Conservation (phyloP, 768 basidiomycete species). For the Gymnopilus junonius region DNA sequence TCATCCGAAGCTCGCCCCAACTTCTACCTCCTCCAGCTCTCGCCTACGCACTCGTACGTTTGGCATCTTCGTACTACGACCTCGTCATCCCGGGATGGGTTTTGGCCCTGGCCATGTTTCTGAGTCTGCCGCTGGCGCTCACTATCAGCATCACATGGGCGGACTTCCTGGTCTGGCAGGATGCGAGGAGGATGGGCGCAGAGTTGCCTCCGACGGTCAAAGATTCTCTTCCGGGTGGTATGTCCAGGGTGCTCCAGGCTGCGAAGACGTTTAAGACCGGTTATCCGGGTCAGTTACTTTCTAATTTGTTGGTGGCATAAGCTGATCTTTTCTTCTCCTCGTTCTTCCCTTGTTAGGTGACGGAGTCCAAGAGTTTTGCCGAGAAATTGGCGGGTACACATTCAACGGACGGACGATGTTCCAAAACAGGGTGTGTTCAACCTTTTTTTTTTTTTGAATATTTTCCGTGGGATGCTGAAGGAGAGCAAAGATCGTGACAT, state of each 20-base stretch:
- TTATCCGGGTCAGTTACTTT: conserved; percentile 37
- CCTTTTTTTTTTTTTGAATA: conserved; percentile 30
- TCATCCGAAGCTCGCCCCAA: conserved; percentile 21
- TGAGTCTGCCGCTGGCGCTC: conserved; percentile 24
- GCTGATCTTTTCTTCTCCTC: conserved; percentile 12
- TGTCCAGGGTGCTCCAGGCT: conserved; percentile 12
- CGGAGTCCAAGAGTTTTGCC: conserved; percentile 1
- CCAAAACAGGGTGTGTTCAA: conserved; percentile 28
- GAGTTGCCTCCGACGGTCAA: conserved; percentile 20
- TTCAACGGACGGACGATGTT: conserved; percentile 28
- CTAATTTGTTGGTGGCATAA: conserved; percentile 19
- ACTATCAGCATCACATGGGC: conserved; percentile 16
- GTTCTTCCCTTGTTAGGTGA: conserved; percentile 21
- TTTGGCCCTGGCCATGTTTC: conserved; percentile 11
- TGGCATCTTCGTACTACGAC: conserved; percentile 2
- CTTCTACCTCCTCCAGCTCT: conserved; percentile 25
- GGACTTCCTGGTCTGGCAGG: conserved; percentile 16
- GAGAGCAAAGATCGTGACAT: conserved; percentile 30
- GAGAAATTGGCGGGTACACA: conserved; percentile 7
- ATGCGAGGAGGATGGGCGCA: conserved; percentile 24
- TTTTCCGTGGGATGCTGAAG: conserved; percentile 44
- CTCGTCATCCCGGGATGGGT: conserved; percentile 11
- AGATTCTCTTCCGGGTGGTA: conserved; percentile 24
- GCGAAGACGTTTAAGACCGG: conserved; percentile 28
- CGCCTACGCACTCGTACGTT: conserved; percentile 14